Conservation (phyloP, 2,329 filamentous ascomycete genomes). For the Botryosphaeria dothidea region DNA sequence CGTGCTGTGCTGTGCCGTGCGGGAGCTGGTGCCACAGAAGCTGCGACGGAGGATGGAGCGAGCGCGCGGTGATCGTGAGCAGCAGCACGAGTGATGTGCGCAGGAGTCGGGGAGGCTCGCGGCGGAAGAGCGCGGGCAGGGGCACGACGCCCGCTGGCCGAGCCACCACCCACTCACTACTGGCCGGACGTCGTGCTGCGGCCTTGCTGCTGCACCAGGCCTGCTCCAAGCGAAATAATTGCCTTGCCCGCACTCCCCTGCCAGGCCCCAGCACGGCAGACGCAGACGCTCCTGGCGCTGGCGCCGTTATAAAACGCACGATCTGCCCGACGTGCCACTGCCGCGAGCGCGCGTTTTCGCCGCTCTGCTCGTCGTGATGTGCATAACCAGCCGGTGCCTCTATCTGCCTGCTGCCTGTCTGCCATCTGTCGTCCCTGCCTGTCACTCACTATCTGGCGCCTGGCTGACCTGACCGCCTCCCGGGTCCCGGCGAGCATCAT, state of each 20-base stretch:
- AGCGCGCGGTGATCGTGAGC: constrained; percentile 17
- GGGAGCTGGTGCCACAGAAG: constrained; percentile 21
- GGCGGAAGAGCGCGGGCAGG: constrained; percentile 13
- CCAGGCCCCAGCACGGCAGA: not conserved
- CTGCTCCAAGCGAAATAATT: constrained; percentile 17
- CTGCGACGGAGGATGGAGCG: constrained; percentile 20
- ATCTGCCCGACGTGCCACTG: constrained; percentile 14
- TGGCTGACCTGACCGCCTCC: not conserved
- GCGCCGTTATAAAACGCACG: constrained; percentile 11
- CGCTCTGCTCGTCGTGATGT: not conserved
- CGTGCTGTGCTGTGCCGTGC: constrained; percentile 18
- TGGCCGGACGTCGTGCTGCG: constrained; percentile 4
- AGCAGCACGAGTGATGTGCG: constrained; percentile 11
- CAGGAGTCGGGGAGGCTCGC: constrained; percentile 16
- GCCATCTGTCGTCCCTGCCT: not conserved
- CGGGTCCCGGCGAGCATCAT: not conserved
- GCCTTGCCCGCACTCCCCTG: constrained; percentile 1
- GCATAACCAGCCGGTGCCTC: too few relatives aligned
- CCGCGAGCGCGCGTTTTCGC: constrained; percentile 7
- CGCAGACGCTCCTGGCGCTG: not conserved
- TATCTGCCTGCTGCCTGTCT: not conserved
- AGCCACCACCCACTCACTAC: not conserved
- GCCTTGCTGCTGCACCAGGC: constrained; percentile 10
- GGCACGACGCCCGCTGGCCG: not conserved
- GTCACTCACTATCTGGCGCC: not conserved